A percentile compares a stretch with the other conserved stretches of the same genome.
Evolutionary conservation across 139 green algal genomes (phyloP).

Genomic region (Helicosporidium sp.): DNA sequence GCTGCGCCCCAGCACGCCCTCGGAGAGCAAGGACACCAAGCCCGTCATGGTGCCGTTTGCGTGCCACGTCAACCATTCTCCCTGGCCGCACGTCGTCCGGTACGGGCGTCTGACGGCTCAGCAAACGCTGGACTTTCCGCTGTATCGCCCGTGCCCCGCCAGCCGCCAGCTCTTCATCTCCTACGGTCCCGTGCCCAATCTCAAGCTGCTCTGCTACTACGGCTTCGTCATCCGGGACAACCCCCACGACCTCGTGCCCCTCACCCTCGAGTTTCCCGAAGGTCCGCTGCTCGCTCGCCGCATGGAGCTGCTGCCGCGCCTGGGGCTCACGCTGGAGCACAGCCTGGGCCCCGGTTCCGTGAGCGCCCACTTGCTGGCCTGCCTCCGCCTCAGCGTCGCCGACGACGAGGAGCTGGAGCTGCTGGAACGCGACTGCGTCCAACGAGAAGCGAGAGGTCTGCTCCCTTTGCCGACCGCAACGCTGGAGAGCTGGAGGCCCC

Average conservation of each 20-base stretch:
- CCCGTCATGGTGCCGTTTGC: slow-evolving; percentile 41
- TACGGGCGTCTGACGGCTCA: slow-evolving; percentile 31
- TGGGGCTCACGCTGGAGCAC: slow-evolving; percentile 19
- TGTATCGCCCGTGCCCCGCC: slow-evolving; percentile 26
- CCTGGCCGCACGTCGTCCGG: slow-evolving; percentile 44
- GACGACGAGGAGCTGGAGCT: slow-evolving; percentile 7
- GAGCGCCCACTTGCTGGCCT: slow-evolving; percentile 9
- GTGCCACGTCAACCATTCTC: slow-evolving; percentile 46
- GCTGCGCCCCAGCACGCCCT: not conserved
- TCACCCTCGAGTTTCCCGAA: slow-evolving; percentile 12
- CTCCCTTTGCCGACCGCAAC: too few relatives aligned
- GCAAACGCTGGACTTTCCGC: slow-evolving; percentile 17
- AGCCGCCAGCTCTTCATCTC: slow-evolving; percentile 35
- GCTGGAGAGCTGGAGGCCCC: too few relatives aligned
- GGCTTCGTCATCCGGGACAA: slow-evolving; percentile 34
- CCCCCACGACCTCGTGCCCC: slow-evolving; percentile 29
- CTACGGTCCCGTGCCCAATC: slow-evolving; percentile 48
- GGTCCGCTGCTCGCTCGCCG: slow-evolving; percentile 1
- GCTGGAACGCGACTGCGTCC: not conserved
- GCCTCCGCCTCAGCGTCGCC: slow-evolving; percentile 10
- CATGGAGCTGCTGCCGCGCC: slow-evolving; percentile 3
- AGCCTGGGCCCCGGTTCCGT: not conserved
- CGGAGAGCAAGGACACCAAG: slow-evolving; percentile 7
- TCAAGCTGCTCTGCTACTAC: slow-evolving; percentile 56
- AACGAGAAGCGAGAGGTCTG: too few relatives aligned